Evolutionary conservation across 345 rosid genomes (phyloP), one percentile per base, ranked within the genome.

Genomic region (Eucalyptus marginata): DNA sequence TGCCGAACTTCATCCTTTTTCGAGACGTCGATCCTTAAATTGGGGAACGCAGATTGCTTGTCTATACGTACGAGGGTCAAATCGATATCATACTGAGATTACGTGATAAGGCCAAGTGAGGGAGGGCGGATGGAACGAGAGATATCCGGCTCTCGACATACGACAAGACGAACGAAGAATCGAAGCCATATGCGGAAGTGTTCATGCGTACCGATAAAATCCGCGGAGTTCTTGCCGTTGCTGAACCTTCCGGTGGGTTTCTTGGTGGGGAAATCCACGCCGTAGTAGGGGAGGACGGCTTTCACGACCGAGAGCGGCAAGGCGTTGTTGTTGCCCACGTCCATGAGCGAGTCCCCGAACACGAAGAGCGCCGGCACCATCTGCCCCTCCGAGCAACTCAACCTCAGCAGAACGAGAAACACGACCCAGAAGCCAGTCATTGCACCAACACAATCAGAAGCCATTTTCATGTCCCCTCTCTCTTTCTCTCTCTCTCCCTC

Each of bases 291-390:
- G 86, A 92, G 94, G 79, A 94, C 59, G 59, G 96, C 94, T 88
- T 89, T 94, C 20, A 93, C 90, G 5, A 93, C 7, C 0, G 95
- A 93, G 27, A 91, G 2, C 31, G 90, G 50, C n/a, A 95, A 88
- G 88, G 89, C 59, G 14, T 94, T 94, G 90, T 95, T 94, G 92
- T 93, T 95, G 11, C 97, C 97, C 1, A 92, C 94, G 85, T 94
- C 97, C 46, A 94, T 93, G 8, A 91, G 89, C 10, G 97, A 95
- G 87, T 95, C 97, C 59, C 97, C 97, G 52, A 95, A 91, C 86
- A 94, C 94, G 87, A 87, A 93, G 49, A 92, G 15, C 10, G 92
- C 96, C 36, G 94, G 95, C 86, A 91, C 87, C 91, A 90, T 33
- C 54, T 90, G 89, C 58, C 90, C 92, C 16, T 24, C 44, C 54